These are phyloP conservation scores for Chamaecrista fasciculata DNA, from an alignment of 306 rosid species.

Conservation along the genomic window DNA sequence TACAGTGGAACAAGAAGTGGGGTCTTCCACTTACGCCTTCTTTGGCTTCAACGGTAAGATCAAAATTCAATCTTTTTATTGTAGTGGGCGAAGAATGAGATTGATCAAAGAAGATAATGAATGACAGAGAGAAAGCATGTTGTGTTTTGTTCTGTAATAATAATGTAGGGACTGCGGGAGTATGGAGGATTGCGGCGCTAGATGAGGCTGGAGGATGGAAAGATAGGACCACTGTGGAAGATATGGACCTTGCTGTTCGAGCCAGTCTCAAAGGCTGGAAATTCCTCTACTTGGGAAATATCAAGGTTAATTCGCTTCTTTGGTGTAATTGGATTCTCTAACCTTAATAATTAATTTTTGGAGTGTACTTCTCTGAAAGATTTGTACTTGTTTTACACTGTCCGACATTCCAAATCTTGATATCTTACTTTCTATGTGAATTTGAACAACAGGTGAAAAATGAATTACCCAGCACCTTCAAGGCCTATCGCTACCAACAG, in stretches of 20 bases:
- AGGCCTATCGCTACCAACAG: conserved; percentile 93
- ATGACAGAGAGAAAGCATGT: neutral
- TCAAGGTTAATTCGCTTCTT: too few relatives aligned
- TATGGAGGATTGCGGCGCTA: conserved; percentile 90
- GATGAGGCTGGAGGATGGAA: conserved; percentile 98
- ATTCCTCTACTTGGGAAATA: conserved; percentile 60
- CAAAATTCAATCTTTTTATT: neutral
- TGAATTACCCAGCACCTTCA: conserved; percentile 95
- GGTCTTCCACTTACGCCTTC: conserved; percentile 87
- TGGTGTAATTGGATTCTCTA: too few relatives aligned
- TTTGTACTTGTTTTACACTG: too few relatives aligned
- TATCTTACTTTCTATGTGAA: neutral
- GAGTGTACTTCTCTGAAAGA: too few relatives aligned
- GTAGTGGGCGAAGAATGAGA: too few relatives aligned
- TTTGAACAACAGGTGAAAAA: conserved; percentile 68
- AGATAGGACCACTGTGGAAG: conserved; percentile 94
- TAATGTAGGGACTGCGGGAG: conserved; percentile 86
- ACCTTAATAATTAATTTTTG: too few relatives aligned
- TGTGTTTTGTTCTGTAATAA: conserved; percentile 7
- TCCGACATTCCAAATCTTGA: too few relatives aligned
- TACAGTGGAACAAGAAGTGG: conserved; percentile 94
- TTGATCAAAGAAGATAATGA: conserved; percentile 18
- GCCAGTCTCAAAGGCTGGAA: conserved; percentile 99
- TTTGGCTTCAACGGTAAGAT: conserved; percentile 90
- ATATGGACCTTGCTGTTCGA: conserved; percentile 97